These are phyloP conservation scores for Priceomyces carsonii DNA, from an alignment of 805 yeast genomes.

Conservation along the genomic window DNA sequence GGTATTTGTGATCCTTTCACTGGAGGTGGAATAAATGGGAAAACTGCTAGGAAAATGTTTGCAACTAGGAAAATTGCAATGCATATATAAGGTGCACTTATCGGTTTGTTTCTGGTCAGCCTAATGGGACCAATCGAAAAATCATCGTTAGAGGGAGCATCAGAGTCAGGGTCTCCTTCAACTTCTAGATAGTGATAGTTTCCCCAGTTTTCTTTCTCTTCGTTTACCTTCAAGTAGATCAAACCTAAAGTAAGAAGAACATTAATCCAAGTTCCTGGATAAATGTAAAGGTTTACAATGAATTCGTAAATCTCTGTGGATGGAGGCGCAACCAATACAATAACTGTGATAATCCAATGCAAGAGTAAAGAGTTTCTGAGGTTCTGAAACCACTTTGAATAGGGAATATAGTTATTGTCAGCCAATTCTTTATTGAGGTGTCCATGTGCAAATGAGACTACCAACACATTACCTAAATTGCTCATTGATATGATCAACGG, in stretches of 20 bases:
- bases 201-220: conserved; percentile 43
- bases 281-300: conserved; percentile 60
- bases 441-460: conserved; percentile 62
- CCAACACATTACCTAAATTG: conserved; percentile 64
- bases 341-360: conserved; percentile 58
- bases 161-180: no score
- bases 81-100: conserved; percentile 32
- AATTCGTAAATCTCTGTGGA: conserved; percentile 65
- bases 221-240: conserved; percentile 48
- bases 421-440: conserved; percentile 61
- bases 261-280: conserved; percentile 64
- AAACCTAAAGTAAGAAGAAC: conserved; percentile 53
- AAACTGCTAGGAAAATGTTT: conserved; percentile 51
- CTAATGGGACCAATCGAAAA: no score
- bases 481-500: conserved; percentile 63
- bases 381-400: conserved; percentile 45
- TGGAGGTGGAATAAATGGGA: conserved; percentile 61
- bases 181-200: conserved; percentile 16
- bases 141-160: no score
- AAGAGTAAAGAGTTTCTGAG: conserved; percentile 46
- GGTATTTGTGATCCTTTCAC: conserved; percentile 39
- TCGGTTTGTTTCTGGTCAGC: no score
- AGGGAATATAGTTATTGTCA: conserved; percentile 51
- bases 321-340: conserved; percentile 58
- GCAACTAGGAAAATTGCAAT: conserved; percentile 42